Conservation (phyloP, 371 early-diverging fungal species). For the Parasitella parasitica region DNA sequence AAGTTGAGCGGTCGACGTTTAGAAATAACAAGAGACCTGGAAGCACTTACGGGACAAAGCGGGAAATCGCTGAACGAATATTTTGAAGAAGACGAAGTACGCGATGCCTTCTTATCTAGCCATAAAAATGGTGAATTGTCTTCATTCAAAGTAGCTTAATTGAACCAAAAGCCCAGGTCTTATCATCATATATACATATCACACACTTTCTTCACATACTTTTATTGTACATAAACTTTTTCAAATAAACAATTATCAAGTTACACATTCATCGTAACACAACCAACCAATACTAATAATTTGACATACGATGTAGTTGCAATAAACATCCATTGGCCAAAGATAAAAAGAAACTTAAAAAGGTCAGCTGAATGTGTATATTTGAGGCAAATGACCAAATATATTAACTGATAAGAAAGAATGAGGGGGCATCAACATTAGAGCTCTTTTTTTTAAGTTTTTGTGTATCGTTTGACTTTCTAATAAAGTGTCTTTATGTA, state of each 20-base stretch:
- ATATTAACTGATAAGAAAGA: not conserved
- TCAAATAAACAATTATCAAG: constrained; percentile 1
- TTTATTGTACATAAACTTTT: constrained; percentile 2
- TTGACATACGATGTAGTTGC: not conserved
- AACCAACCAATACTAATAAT: not conserved
- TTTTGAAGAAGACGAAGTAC: constrained; percentile 43
- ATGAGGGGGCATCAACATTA: too few relatives aligned
- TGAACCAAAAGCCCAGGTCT: not conserved
- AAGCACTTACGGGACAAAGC: constrained; percentile 53
- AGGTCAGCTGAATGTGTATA: not conserved
- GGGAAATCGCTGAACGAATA: constrained; percentile 51
- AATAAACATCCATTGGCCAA: constrained; percentile 1
- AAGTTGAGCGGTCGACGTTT: constrained; percentile 34
- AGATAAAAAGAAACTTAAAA: constrained; percentile 5
- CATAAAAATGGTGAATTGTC: constrained; percentile 6
- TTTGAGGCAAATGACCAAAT: not conserved
- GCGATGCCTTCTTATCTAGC: constrained; percentile 37
- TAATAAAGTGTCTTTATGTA: too few relatives aligned
- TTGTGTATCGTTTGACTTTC: too few relatives aligned
- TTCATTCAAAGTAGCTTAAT: constrained; percentile 17
- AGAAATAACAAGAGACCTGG: constrained; percentile 51
- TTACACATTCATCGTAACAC: not conserved
- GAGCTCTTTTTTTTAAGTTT: too few relatives aligned
- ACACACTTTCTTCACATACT: not conserved
- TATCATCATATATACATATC: not conserved